Conservation (phyloP, 495 filamentous ascomycete species). For the Neurospora sp. region DNA sequence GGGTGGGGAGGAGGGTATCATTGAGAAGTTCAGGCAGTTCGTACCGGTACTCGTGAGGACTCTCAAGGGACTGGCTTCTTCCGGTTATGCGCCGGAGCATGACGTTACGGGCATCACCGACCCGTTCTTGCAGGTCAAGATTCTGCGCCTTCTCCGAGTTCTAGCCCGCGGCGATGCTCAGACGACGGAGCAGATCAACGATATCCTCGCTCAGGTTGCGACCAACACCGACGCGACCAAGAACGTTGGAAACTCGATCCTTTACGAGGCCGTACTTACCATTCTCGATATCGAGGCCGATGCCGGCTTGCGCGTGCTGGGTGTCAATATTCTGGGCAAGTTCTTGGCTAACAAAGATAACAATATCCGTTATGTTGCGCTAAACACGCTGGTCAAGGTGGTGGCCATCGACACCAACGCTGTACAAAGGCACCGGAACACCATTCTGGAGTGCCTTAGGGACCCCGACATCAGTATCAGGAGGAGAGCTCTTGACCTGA, state of each 20-base stretch:
- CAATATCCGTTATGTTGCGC: constrained; percentile 95
- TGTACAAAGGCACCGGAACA: constrained; percentile 93
- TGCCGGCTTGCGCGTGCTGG: constrained; percentile 82
- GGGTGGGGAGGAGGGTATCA: constrained; percentile 71
- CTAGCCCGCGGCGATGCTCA: constrained; percentile 77
- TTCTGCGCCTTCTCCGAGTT: constrained; percentile 74
- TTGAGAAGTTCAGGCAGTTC: constrained; percentile 82
- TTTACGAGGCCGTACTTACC: constrained; percentile 94
- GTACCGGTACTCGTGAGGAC: constrained; percentile 72
- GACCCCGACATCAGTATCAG: constrained; percentile 99
- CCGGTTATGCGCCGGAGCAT: constrained; percentile 95
- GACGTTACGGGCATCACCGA: constrained; percentile 97
- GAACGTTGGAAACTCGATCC: constrained; percentile 95
- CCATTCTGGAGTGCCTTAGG: constrained; percentile 88
- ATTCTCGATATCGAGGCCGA: constrained; percentile 98
- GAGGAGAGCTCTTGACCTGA: constrained; percentile 85
- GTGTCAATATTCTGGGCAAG: constrained; percentile 96
- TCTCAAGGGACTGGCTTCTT: constrained; percentile 81
- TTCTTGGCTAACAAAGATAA: constrained; percentile 97
- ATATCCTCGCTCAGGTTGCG: constrained; percentile 94
- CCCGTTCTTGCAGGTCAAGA: constrained; percentile 97
- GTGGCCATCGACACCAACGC: constrained; percentile 97
- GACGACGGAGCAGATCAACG: constrained; percentile 95
- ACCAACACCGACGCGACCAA: constrained; percentile 98
- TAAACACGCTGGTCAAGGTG: constrained; percentile 97